These are phyloP conservation scores for Coemansia sp. DNA, from an alignment of 192 early-diverging fungal genomes.

Conservation along the genomic window DNA sequence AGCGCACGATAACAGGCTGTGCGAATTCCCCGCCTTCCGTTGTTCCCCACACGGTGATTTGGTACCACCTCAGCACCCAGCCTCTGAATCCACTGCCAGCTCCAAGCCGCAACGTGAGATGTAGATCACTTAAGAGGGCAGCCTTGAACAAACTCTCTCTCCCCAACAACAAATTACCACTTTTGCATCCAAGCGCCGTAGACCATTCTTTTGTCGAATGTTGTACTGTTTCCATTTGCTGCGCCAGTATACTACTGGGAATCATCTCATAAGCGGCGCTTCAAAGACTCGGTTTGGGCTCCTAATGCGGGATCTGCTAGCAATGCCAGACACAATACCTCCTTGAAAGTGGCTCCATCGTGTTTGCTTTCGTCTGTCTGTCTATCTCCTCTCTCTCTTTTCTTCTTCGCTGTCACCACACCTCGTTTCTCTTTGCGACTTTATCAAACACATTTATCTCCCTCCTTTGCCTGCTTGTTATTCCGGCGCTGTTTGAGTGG, in stretches of 20 bases:
- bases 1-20: neutral
- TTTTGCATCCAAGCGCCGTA: neutral
- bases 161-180: neutral
- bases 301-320: slow-evolving; percentile 9
- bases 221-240: neutral
- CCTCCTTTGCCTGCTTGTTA: neutral
- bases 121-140: neutral
- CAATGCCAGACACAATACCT: neutral
- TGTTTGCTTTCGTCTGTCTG: neutral
- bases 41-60: neutral
- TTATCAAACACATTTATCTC: neutral
- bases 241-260: slow-evolving; percentile 1
- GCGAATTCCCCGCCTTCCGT: neutral
- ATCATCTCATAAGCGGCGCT: neutral
- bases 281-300: neutral
- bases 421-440: neutral
- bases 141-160: neutral
- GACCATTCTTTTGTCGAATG: neutral
- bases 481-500: neutral
- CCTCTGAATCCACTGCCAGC: neutral
- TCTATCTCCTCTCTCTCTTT: neutral
- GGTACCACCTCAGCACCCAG: neutral
- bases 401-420: neutral
- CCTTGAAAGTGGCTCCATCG: neutral
- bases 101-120: neutral